Evolutionary conservation across 106 monocot genomes (phyloP).

Genomic region (Dioscorea alata): DNA sequence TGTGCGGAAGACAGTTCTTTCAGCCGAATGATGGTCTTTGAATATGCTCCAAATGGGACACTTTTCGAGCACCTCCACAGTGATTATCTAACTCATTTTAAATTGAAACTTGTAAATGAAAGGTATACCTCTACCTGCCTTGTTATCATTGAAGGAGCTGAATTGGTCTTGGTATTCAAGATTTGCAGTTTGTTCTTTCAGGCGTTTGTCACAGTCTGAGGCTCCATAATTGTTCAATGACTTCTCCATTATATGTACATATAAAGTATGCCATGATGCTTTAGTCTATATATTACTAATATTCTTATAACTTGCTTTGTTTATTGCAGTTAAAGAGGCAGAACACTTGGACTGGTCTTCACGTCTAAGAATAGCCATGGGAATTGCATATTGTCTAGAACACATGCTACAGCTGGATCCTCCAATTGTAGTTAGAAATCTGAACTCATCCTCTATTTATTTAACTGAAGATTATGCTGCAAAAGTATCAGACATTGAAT

Average conservation of each 20-base stretch:
- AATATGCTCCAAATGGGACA: conserved; percentile 64
- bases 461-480: conserved; percentile 66
- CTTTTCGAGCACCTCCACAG: conserved; percentile 71
- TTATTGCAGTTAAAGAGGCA: conserved; percentile 56
- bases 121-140: no score
- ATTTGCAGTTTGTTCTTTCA: no score
- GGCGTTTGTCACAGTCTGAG: background rate
- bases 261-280: background rate
- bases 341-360: conserved; percentile 54
- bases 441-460: conserved; percentile 48
- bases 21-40: conserved; percentile 63
- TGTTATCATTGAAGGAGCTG: no score
- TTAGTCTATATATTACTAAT: background rate
- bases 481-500: conserved; percentile 39
- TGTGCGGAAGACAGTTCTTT: conserved; percentile 49
- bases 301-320: background rate
- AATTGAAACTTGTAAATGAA: background rate
- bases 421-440: conserved; percentile 19
- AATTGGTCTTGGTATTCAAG: no score
- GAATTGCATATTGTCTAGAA: conserved; percentile 52
- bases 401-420: conserved; percentile 36
- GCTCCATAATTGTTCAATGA: no score
- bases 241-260: no score
- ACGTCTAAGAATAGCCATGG: conserved; percentile 48
- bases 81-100: conserved; percentile 16